A percentile compares a stretch with the other conserved stretches of the same genome.
Evolutionary conservation across 1,284 basidiomycete species (phyloP).

Genomic region (Boletus semigastroideus): DNA sequence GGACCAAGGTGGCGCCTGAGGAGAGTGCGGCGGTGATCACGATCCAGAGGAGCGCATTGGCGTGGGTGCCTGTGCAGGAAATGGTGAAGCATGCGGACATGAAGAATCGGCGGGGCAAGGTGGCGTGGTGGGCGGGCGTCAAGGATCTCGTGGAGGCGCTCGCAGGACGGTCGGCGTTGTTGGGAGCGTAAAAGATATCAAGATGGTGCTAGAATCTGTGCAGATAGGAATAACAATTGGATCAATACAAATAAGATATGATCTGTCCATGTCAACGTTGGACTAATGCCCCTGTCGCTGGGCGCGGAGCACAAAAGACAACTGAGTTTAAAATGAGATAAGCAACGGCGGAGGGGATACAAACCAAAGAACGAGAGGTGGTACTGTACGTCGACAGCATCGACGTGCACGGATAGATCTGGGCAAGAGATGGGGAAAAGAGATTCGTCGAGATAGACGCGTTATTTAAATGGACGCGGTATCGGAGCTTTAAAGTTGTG

Average conservation of each 20-base stretch:
- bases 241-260: too few species aligned
- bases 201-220: too few species aligned
- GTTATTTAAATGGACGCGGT: constrained; percentile 13
- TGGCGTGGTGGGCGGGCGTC: constrained; percentile 78
- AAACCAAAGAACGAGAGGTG: constrained; percentile 41
- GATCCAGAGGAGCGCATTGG: constrained; percentile 79
- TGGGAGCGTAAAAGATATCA: constrained; percentile 7
- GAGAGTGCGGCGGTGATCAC: constrained; percentile 90
- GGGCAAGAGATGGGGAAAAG: too few species aligned
- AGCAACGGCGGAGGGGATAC: too few species aligned
- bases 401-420: too few species aligned
- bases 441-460: not conserved
- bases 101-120: constrained; percentile 82
- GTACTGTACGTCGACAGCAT: too few species aligned
- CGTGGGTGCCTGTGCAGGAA: constrained; percentile 82
- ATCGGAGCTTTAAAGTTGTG: constrained; percentile 31
- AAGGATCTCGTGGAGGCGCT: constrained; percentile 75
- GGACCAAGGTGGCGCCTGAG: constrained; percentile 49
- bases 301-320: too few species aligned
- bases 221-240: too few species aligned
- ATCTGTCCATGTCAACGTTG: too few species aligned
- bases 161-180: constrained; percentile 58
- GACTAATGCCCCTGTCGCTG: too few species aligned
- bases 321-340: too few species aligned
- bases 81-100: constrained; percentile 89